Evolutionary conservation across 805 yeast genomes (phyloP), one percentile per base, ranked within the genome.

Genomic region (Ogataea pilisensis): DNA sequence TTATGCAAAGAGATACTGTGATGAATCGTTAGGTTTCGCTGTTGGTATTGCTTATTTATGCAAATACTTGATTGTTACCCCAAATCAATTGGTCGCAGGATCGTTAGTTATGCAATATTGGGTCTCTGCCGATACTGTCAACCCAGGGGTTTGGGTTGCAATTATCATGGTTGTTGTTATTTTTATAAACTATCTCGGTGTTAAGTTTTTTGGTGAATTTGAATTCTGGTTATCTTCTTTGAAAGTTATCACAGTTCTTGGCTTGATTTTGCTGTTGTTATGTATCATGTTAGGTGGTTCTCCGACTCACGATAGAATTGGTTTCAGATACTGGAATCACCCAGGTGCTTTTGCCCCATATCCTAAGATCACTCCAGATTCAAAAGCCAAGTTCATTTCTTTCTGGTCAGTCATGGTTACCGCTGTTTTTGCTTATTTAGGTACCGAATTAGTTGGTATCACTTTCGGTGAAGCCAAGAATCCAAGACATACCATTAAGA

Each of bases 221-320:
- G 69, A 65, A 58, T 80, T 72, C 53, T 70, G 82, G 80, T 66
- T 83, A 41, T 78, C 85, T 2, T 58, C 76, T 22, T 64, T 83
- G 51, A 85, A 85, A 63, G 80, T 85, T 26, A 33, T 79, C 30
- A 78, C 85, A 6, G 75, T 80, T 66, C 48, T 79, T 31, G 89
- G 84, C n/a, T 67, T 85, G 35, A 82, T 85, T 43, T 45, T 85
- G 13, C 60, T 82, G 38, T 66, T 83, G 39, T 71, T 83, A 48
- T 64, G 80, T 43, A 74, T 85, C 45, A 81, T 83, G 65, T 66
- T 80, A 42, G 95, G 95, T 44, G 95, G 93, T 40, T 85, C 80
- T 22, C 90, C 91, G 48, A 70, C 71, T 32, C 82, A 80, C 53
- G 88, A 83, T 51, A 72, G 91, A 61, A 50, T 67, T 54, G 64